These are phyloP conservation scores for Neonectria coccinea DNA, from an alignment of 2,329 filamentous ascomycete genomes.

Conservation along the genomic window DNA sequence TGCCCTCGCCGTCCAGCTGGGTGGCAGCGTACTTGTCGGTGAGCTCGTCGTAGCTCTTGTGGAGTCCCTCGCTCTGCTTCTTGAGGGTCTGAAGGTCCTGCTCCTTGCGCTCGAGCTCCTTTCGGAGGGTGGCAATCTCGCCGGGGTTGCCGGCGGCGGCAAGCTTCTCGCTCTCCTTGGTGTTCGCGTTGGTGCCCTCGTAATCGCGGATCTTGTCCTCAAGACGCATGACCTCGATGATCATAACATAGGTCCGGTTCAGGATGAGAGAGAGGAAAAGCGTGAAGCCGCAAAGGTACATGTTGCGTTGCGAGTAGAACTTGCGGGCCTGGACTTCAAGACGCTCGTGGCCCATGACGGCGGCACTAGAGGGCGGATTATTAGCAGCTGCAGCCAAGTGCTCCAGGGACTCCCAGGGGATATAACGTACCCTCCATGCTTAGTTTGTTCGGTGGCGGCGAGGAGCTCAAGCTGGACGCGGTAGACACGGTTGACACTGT, in stretches of 20 bases:
- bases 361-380: constrained; percentile 56
- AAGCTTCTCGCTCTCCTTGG: constrained; percentile 78
- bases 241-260: constrained; percentile 99
- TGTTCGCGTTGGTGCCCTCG: constrained; percentile 68
- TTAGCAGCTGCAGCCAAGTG: not conserved
- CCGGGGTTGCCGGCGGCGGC: constrained; percentile 78
- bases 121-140: constrained; percentile 77
- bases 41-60: constrained; percentile 86
- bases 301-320: constrained; percentile 99
- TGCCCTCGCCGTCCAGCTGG: constrained; percentile 61
- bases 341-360: constrained; percentile 89
- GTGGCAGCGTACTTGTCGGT: constrained; percentile 81
- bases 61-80: constrained; percentile 89
- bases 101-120: constrained; percentile 82
- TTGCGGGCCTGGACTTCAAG: constrained; percentile 99
- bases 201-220: constrained; percentile 91
- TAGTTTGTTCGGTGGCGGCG: constrained; percentile 71
- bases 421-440: constrained; percentile 60
- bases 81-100: constrained; percentile 87
- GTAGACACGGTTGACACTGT: constrained; percentile 96
- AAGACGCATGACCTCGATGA: constrained; percentile 88
- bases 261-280: constrained; percentile 98
- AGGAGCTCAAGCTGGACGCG: constrained; percentile 92
- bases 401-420: not conserved
- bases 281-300: constrained; percentile 99